A percentile compares a stretch with the other conserved stretches of the same genome.
Evolutionary conservation across 805 yeast species (phyloP).

Genomic region (Candida adriatica): DNA sequence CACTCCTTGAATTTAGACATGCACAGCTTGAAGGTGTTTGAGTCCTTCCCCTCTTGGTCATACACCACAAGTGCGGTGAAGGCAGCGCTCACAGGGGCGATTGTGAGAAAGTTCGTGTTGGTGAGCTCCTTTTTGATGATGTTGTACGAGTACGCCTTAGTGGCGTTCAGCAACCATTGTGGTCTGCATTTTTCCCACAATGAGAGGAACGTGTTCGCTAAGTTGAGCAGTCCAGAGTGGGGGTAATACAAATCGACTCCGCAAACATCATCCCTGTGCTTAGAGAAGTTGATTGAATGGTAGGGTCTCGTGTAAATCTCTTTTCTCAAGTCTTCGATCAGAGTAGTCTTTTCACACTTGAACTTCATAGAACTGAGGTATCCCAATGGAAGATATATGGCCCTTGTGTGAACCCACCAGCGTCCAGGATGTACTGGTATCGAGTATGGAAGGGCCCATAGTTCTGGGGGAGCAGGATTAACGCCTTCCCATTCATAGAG

Average conservation of each 20-base stretch:
- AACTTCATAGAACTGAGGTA: slow-evolving; percentile 57
- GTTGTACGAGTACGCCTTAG: slow-evolving; percentile 49
- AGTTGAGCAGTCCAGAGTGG: slow-evolving; percentile 62
- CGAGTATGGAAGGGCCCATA: slow-evolving; percentile 79
- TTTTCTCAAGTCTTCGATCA: slow-evolving; percentile 56
- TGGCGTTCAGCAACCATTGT: slow-evolving; percentile 49
- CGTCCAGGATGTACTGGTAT: slow-evolving; percentile 87
- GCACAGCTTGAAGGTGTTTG: slow-evolving; percentile 50
- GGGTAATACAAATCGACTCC: slow-evolving; percentile 94
- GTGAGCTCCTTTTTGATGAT: slow-evolving; percentile 64
- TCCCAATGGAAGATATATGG: slow-evolving; percentile 82
- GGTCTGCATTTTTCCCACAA: slow-evolving; percentile 75
- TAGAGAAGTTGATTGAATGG: slow-evolving; percentile 57
- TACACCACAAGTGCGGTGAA: slow-evolving; percentile 70
- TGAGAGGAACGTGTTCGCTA: slow-evolving; percentile 52
- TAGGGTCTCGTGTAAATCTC: slow-evolving; percentile 74
- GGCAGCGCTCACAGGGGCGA: slow-evolving; percentile 92
- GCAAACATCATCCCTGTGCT: slow-evolving; percentile 78
- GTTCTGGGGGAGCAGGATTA: slow-evolving; percentile 95
- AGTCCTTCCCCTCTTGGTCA: slow-evolving; percentile 62
- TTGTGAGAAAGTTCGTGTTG: slow-evolving; percentile 76
- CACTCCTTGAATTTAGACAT: slow-evolving; percentile 64
- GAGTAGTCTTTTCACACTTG: slow-evolving; percentile 53
- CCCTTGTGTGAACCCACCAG: slow-evolving; percentile 99
- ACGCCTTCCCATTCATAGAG: slow-evolving; percentile 94